A percentile compares a stretch with the other conserved stretches of the same genome.
Evolutionary conservation across 805 yeast species (phyloP).

Genomic region (Isabelozyma pseudorhagii): DNA sequence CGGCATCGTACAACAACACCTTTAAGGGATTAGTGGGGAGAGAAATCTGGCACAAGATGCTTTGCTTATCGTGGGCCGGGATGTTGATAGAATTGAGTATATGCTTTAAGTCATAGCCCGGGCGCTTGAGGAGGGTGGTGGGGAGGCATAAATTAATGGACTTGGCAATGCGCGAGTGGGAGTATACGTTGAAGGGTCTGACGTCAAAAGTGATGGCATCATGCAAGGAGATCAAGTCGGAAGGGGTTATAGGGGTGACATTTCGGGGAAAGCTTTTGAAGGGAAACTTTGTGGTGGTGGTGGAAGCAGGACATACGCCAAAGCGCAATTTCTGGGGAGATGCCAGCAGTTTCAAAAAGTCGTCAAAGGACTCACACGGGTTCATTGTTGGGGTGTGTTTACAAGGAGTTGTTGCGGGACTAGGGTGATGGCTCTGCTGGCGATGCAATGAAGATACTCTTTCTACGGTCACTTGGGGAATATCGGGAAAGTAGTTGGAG

Average conservation of each 20-base stretch:
- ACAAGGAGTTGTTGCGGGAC: background rate
- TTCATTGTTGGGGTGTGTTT: background rate
- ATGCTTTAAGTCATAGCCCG: conserved; percentile 27
- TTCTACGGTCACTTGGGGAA: background rate
- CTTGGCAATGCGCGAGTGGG: conserved; percentile 22
- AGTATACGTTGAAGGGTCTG: conserved; percentile 36
- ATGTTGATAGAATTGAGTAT: conserved; percentile 30
- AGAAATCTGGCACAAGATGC: background rate
- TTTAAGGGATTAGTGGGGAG: conserved; percentile 5
- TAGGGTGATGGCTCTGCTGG: background rate
- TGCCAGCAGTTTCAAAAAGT: background rate
- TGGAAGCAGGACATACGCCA: conserved; percentile 4
- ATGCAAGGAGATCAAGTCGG: conserved; percentile 1
- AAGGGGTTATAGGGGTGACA: background rate
- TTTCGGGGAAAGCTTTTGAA: conserved; percentile 6
- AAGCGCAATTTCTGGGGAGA: background rate
- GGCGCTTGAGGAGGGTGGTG: conserved; percentile 40
- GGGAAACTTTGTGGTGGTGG: conserved; percentile 13
- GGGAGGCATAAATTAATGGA: conserved; percentile 43
- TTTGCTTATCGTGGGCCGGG: conserved; percentile 13
- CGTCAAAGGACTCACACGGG: background rate
- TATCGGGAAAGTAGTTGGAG: background rate
- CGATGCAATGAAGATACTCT: background rate
- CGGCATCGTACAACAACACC: conserved; percentile 33
- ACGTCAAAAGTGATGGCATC: conserved; percentile 29